A percentile compares a stretch with the other conserved stretches of the same genome.
Conservation (phyloP, 495 filamentous ascomycete genomes). For the Aspergillus cavernicola region DNA sequence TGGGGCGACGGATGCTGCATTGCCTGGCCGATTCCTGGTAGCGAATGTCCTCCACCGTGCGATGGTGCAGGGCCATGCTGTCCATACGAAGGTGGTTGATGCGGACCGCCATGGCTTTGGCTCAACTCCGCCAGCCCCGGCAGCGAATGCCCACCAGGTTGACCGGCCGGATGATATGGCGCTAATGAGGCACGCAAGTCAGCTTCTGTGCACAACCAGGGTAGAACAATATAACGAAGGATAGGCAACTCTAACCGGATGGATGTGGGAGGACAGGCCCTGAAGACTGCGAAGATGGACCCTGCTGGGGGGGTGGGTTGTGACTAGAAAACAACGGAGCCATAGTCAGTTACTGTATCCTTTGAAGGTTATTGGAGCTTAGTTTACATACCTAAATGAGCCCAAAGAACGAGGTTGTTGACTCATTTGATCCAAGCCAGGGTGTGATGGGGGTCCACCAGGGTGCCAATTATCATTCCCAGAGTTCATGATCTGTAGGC, state of each 20-base stretch:
- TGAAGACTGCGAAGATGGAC: conserved; percentile 43
- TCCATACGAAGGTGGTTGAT: conserved; percentile 46
- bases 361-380: no score
- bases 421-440: conserved; percentile 45
- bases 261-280: conserved; percentile 49
- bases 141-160: conserved; percentile 48
- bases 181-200: conserved; percentile 29
- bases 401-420: conserved; percentile 45
- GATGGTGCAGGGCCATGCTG: conserved; percentile 40
- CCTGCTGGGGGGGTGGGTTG: conserved; percentile 45
- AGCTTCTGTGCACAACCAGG: conserved; percentile 18
- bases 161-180: conserved; percentile 41
- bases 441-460: conserved; percentile 43
- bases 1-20: conserved; percentile 52
- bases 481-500: conserved; percentile 39
- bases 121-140: conserved; percentile 50
- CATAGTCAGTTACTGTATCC: conserved; percentile 4
- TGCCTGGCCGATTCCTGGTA: conserved; percentile 50
- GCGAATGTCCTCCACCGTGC: conserved; percentile 44
- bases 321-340: conserved; percentile 28
- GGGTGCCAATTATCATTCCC: conserved; percentile 49
- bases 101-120: conserved; percentile 46
- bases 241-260: conserved; percentile 36
- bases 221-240: neutral
- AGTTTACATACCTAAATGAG: conserved; percentile 43